Base-by-base conservation (phyloP, 345 rosid genomes). In the Schrenkiella parvula region DNA sequence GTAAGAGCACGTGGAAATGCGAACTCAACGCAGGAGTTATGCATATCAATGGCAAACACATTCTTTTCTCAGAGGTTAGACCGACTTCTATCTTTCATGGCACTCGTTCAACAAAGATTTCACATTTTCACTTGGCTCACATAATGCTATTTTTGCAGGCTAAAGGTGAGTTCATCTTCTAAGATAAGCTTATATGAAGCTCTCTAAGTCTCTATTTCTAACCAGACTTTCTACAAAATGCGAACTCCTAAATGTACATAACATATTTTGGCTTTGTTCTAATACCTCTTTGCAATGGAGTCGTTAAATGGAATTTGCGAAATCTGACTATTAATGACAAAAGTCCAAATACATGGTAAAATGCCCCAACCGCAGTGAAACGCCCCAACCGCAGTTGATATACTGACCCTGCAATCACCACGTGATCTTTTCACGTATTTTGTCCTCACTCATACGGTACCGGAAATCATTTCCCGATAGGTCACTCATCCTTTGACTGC, bases 1-100 rank as follows among this genome's bases (percentile, higher is more conserved):
- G 3, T 9, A 74, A 66, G 67, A 66, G n/a, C 42, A 66, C 13
- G 23, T 64, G 71, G 71, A 29, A 73, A 0, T 55, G 71, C 50
- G 44, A 8, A 12, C 12, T 73, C 32, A 55, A 23, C 34, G 4
- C 58, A 0, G 71, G 71, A 0, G 2, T 52, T 55, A 64, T 64
- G 77, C 15, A 64, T 1, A 54, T 74, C 9, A 58, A 74, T 38
- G 41, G 29, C 65, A 37, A 66, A 39, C 26, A 4, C 17, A 14
- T 18, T 28, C 4, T 47, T 38, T 73, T 73, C 66, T 46, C 66
- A 0, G 2, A 26, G 66, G 78, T 73, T 3, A 3, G 34, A 19
- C 32, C 2, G 26, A 57, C 31, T 64, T 23, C 34, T 42, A 22
- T 26, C 6, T 22, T 48, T 4, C 23, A 44, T 7, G 10, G 11